These are phyloP conservation scores for Trifolium dubium DNA, from an alignment of 306 rosid species.

Conservation along the genomic window DNA sequence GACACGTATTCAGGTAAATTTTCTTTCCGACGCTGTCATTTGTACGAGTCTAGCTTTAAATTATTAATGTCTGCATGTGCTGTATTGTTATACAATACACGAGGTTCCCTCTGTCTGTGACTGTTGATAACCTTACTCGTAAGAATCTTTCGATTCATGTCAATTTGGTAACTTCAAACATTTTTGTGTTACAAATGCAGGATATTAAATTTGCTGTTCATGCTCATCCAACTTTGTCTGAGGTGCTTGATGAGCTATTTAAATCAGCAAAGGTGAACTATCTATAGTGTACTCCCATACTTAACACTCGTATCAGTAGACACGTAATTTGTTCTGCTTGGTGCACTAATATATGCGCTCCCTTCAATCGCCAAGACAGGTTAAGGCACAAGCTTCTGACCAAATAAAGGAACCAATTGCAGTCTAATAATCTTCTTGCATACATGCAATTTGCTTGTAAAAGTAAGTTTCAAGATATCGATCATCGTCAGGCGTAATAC, in stretches of 20 bases:
- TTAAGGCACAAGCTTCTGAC: constrained; percentile 60
- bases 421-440: constrained; percentile 69
- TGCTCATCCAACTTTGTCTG: constrained; percentile 96
- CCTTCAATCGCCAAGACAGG: constrained; percentile 57
- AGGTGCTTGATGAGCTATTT: constrained; percentile 92
- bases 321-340: constrained; percentile 17
- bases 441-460: constrained; percentile 60
- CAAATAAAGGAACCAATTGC: constrained; percentile 72
- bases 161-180: constrained; percentile 14
- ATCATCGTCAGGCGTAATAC: constrained; percentile 46
- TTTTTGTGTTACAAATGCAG: constrained; percentile 52
- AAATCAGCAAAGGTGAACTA: constrained; percentile 89
- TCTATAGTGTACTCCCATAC: constrained; percentile 21
- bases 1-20: constrained; percentile 78
- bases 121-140: constrained; percentile 16
- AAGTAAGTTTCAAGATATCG: constrained; percentile 52
- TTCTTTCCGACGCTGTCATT: constrained; percentile 11
- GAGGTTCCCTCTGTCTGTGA: background rate
- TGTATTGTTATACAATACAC: background rate
- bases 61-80: background rate
- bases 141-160: background rate
- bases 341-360: constrained; percentile 15
- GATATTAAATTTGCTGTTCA: constrained; percentile 86
- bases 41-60: background rate
- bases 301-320: background rate